Evolutionary conservation across 805 yeast genomes (phyloP), one percentile per base, ranked within the genome.

Genomic region (Metschnikowia borealis): DNA sequence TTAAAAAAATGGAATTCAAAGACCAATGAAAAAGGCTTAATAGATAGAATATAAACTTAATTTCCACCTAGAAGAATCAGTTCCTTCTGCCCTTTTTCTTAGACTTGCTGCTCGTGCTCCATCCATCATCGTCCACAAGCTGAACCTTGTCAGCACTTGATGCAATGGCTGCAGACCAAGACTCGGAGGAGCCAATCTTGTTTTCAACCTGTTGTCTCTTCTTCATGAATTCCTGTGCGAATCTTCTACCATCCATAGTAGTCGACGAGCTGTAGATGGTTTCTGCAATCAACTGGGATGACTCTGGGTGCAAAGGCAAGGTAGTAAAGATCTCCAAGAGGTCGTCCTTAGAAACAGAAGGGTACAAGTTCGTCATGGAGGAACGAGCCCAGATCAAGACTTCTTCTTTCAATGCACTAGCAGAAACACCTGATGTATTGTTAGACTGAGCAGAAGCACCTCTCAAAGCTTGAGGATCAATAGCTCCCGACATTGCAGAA

Each of bases 211-310:
- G 77, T 53, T 77, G 78, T 62, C 94, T 84, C 63, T 87, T 83
- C 68, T 84, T 86, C 63, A 85, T 75, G 65, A 94, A 94, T 63
- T 94, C 99, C 50, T 79, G 80, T 0, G 99, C 96, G 73, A 91
- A 92, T 57, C 96, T 78, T 64, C 96, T 83, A 21, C 98, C 98
- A 66, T 94, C 97, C 87, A 92, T 84, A 1, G 91, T 85, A 2
- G 91, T 80, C 38, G 96, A 86, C 53, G 89, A 87, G 23, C 94
- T 83, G 70, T 89, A 90, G 51, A 92, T 83, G 11, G 97, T 89
- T 62, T 92, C 99, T 1, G 96, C 85, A 63, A 92, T 90, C 64
- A 92, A 87, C 65, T 85, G 96, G 44, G 78, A 75, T 0, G 96
- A 82, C 58, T 89, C 96, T 37, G 83, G 80, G 44, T 63, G 66